Evolutionary conservation across 345 rosid genomes (phyloP).

Genomic region (Corchorus olitorius): DNA sequence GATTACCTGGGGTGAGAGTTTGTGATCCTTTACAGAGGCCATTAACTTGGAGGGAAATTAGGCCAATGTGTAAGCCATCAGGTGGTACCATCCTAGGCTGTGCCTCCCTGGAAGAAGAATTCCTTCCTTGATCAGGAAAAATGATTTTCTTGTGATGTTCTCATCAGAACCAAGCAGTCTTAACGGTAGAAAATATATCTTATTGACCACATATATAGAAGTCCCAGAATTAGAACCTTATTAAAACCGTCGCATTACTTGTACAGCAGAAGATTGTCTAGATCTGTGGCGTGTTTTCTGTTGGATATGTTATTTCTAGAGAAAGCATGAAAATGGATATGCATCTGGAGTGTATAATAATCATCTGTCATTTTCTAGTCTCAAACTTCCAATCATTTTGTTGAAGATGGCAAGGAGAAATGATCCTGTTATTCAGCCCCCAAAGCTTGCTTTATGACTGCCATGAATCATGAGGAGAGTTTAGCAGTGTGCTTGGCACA

Average conservation of each 20-base stretch:
- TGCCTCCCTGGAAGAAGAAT: conserved; percentile 67
- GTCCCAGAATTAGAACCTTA: background rate
- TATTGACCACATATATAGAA: background rate
- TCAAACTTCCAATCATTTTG: background rate
- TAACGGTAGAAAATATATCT: background rate
- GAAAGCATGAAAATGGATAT: background rate
- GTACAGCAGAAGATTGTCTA: background rate
- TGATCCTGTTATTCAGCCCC: background rate
- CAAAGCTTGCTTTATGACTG: background rate
- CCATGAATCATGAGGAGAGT: background rate
- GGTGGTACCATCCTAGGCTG: conserved; percentile 76
- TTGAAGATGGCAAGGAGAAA: background rate
- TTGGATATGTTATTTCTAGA: background rate
- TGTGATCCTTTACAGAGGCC: conserved; percentile 63
- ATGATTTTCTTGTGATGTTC: background rate
- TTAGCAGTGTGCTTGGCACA: no score
- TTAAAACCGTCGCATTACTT: background rate
- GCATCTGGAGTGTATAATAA: background rate
- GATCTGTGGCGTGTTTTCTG: background rate
- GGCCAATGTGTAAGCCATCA: conserved; percentile 61
- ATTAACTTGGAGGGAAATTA: conserved; percentile 68
- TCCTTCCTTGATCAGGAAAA: conserved; percentile 16
- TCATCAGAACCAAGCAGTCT: conserved; percentile 13
- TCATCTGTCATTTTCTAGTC: background rate
- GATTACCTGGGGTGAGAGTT: conserved; percentile 61